phyloP scores from a whole-genome alignment of 2,329 filamentous ascomycete species.

The Leptoxyphium fumago region DNA sequence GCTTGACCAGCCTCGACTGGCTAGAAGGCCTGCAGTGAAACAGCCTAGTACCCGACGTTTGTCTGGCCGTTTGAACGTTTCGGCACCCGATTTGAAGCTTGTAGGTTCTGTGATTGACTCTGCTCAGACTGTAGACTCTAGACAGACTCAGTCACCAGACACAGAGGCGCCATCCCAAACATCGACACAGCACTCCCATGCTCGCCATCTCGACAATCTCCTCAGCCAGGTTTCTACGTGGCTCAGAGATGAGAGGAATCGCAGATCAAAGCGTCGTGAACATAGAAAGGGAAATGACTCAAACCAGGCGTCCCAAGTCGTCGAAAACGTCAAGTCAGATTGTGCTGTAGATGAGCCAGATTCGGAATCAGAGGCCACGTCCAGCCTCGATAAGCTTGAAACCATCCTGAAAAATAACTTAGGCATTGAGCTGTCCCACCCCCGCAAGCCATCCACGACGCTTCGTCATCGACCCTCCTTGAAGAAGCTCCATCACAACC shows the following conservation, averaged over 20 bases:
- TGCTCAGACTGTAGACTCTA: not conserved
- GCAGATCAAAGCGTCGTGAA: slow-evolving; percentile 38
- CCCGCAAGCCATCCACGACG: slow-evolving; percentile 7
- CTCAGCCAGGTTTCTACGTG: slow-evolving; percentile 67
- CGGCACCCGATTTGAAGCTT: slow-evolving; percentile 8
- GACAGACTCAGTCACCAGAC: slow-evolving; percentile 1
- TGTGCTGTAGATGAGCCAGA: slow-evolving; percentile 1
- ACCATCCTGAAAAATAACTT: slow-evolving; percentile 51
- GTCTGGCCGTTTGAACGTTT: slow-evolving; percentile 25
- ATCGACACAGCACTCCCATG: not conserved
- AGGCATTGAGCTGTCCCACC: slow-evolving; percentile 7
- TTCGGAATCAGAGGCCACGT: slow-evolving; percentile 43
- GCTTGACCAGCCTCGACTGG: slow-evolving; percentile 5
- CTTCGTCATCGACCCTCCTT: slow-evolving; percentile 20
- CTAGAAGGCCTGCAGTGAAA: slow-evolving; percentile 22
- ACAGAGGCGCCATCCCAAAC: not conserved
- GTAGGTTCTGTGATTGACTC: slow-evolving; percentile 1
- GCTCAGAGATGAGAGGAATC: slow-evolving; percentile 65
- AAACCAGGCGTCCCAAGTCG: slow-evolving; percentile 4
- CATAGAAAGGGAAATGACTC: slow-evolving; percentile 23
- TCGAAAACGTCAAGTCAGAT: slow-evolving; percentile 33
- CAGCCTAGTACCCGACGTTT: slow-evolving; percentile 24
- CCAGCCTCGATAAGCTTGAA: slow-evolving; percentile 69
- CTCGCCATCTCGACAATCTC: slow-evolving; percentile 25
- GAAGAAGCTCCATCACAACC: slow-evolving; percentile 19